Evolutionary conservation across 768 basidiomycete genomes (phyloP), one percentile per base, ranked within the genome.

Genomic region (Pleurotus sapidus): DNA sequence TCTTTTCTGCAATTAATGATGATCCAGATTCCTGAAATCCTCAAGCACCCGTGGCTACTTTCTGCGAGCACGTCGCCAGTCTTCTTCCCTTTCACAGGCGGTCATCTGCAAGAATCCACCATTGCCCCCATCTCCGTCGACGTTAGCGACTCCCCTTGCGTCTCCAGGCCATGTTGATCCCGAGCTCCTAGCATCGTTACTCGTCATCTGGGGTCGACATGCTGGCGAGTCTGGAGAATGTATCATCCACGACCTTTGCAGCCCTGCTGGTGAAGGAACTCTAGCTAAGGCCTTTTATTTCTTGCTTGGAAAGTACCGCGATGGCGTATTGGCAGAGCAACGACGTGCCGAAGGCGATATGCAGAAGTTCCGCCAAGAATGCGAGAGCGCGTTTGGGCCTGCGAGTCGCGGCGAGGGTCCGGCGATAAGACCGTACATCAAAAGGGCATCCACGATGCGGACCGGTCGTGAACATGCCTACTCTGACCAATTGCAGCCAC

Each of bases 261-360:
- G 87, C 25, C 85, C 88, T 9, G 77, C 80, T 15, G 90, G 87
- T 17, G 74, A 82, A 51, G 89, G 89, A 11, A 82, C 83, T 7
- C 81, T 91, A 59, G 89, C 91, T 8, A 95, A 95, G 68, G 91
- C 90, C 0, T 94, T 95, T 70, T 96, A 95, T 67, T 93, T 88
- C 67, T 80, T 96, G 38, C 80, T 96, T 17, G 76, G 83, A 40
- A 82, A 82, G 69, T 90, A 93, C 64, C 83, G 89, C 58, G 87
- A 92, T 47, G 63, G 84, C 82, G 48, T 69, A 73, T 4, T 63
- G 65, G 47, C 69, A 66, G 38, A 73, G 68, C 49, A 67, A 4
- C 12, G 17, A 18, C 39, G 84, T 63, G 75, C 82, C 64, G 80
- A 84, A 46, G 77, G 81, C 64, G 80, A 77, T n/a, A 79, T 74